Evolutionary conservation across 2,329 filamentous ascomycete species (phyloP).

Genomic region (Paecilomyces variotii): DNA sequence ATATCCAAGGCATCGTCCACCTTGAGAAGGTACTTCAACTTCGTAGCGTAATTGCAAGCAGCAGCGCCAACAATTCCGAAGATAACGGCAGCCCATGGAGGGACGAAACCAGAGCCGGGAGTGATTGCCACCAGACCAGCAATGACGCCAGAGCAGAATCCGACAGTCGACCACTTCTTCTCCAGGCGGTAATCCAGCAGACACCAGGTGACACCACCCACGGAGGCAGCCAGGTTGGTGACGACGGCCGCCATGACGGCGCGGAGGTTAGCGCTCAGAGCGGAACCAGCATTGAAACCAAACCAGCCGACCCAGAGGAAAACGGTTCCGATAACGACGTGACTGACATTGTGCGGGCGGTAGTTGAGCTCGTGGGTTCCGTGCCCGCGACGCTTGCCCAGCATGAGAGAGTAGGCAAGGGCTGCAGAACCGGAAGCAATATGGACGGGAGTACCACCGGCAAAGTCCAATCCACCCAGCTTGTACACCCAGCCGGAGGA

Average conservation of each 20-base stretch:
- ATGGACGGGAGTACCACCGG: constrained; percentile 83
- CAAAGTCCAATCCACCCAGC: constrained; percentile 79
- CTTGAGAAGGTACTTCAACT: constrained; percentile 74
- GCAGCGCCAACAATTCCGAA: constrained; percentile 69
- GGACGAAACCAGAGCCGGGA: constrained; percentile 77
- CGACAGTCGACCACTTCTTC: constrained; percentile 85
- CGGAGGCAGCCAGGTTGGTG: constrained; percentile 75
- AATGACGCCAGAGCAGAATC: constrained; percentile 86
- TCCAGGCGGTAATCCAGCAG: constrained; percentile 82
- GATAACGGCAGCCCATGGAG: constrained; percentile 73
- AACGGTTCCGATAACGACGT: constrained; percentile 85
- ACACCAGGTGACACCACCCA: constrained; percentile 84
- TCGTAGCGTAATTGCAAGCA: constrained; percentile 82
- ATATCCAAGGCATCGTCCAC: constrained; percentile 85
- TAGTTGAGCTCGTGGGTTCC: constrained; percentile 85
- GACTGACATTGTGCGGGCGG: constrained; percentile 84
- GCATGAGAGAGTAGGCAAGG: constrained; percentile 83
- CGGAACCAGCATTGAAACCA: constrained; percentile 85
- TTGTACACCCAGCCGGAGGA: constrained; percentile 68
- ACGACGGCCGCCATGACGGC: constrained; percentile 81
- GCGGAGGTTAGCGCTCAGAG: constrained; percentile 70
- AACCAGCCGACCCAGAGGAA: constrained; percentile 97
- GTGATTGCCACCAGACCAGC: constrained; percentile 83
- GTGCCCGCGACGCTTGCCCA: constrained; percentile 77
- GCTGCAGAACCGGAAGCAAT: constrained; percentile 77